Evolutionary conservation across 768 basidiomycete genomes (phyloP).

Genomic region (Naganishia randhawae): DNA sequence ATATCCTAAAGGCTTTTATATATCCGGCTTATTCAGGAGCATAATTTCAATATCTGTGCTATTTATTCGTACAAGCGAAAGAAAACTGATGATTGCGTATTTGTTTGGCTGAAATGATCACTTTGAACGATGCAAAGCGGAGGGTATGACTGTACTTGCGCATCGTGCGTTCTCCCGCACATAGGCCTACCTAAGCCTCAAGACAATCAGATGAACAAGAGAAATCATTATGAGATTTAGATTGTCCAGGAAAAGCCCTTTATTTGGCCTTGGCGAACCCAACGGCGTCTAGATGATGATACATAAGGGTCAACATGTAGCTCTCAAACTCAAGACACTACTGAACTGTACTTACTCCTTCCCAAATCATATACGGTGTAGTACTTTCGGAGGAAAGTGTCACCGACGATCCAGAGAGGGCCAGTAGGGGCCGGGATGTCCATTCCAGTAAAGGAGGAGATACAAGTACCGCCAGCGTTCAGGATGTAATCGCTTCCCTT

Average conservation of each 20-base stretch:
- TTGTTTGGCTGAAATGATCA: background rate
- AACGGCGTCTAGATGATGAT: slow-evolving; percentile 65
- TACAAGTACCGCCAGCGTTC: slow-evolving; percentile 84
- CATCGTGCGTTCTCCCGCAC: too few species aligned
- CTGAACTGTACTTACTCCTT: slow-evolving; percentile 30
- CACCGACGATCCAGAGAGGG: slow-evolving; percentile 83
- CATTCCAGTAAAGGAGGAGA: slow-evolving; percentile 85
- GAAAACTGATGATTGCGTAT: background rate
- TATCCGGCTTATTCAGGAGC: background rate
- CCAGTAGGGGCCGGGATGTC: slow-evolving; percentile 67
- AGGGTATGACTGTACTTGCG: too few species aligned
- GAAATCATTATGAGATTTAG: background rate
- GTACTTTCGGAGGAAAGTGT: slow-evolving; percentile 72
- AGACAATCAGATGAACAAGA: background rate
- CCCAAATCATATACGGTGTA: slow-evolving; percentile 53
- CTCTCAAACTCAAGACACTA: background rate
- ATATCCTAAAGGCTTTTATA: too few species aligned
- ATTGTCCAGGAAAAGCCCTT: background rate
- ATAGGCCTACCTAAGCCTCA: background rate
- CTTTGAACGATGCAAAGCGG: too few species aligned
- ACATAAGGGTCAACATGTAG: background rate
- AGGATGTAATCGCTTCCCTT: slow-evolving; percentile 82
- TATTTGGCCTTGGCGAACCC: slow-evolving; percentile 63
- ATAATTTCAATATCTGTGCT: background rate
- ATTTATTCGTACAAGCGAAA: background rate